Evolutionary conservation across 108 stramenopile species (phyloP).

Genomic region (Nitzschia sp.): DNA sequence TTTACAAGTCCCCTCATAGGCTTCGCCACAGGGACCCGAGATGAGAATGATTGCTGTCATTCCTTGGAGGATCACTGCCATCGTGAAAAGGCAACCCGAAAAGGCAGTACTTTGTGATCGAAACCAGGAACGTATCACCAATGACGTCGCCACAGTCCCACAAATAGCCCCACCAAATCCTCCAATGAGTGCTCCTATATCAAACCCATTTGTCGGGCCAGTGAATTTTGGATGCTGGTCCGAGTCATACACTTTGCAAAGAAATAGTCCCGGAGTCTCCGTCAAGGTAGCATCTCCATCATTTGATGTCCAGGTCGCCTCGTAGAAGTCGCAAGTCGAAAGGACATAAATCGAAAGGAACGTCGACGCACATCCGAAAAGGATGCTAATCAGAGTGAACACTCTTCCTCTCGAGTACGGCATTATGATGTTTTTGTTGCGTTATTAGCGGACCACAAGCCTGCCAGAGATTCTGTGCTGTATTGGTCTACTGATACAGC

Average conservation of each 20-base stretch:
- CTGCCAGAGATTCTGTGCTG: too few species aligned
- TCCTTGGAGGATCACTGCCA: conserved; percentile 4
- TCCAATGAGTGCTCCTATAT: not conserved
- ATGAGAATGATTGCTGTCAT: not conserved
- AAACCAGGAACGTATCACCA: not conserved
- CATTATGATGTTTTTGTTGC: too few species aligned
- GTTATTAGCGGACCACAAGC: too few species aligned
- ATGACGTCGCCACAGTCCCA: not conserved
- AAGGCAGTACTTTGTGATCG: too few species aligned
- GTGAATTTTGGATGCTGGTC: not conserved
- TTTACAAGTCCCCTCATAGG: conserved; percentile 7
- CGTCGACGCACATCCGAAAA: not conserved
- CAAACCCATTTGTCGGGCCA: conserved; percentile 14
- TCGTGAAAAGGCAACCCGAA: conserved; percentile 19
- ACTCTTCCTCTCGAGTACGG: not conserved
- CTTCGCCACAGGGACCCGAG: not conserved
- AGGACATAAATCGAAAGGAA: conserved; percentile 7
- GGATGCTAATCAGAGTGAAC: not conserved
- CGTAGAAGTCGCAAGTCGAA: conserved; percentile 9
- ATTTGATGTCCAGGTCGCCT: not conserved
- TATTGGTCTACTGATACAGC: too few species aligned
- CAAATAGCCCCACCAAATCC: not conserved
- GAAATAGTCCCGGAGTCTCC: conserved; percentile 5
- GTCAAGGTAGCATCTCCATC: not conserved
- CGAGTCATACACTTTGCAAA: conserved; percentile 5